phyloP scores from a whole-genome alignment of 257 asterid species.

The Eustoma russellianum region DNA sequence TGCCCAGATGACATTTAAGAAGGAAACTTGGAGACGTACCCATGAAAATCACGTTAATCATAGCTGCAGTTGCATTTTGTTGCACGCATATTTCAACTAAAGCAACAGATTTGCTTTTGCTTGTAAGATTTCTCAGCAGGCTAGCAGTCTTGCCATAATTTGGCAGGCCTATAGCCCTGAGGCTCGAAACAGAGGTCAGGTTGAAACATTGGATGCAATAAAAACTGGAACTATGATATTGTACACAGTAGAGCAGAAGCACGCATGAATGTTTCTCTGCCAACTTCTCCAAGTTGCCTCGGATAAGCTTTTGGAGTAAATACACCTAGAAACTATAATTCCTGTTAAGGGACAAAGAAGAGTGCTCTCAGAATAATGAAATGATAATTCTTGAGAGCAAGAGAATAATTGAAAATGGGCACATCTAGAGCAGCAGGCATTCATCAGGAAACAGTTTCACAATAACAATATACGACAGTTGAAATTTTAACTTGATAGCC shows the following conservation, averaged over 20 bases:
- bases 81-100: background rate
- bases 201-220: background rate
- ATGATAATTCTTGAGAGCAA: background rate
- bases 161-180: background rate
- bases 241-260: too few relatives aligned
- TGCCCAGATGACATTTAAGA: too few relatives aligned
- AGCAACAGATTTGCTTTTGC: background rate
- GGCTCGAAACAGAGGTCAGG: background rate
- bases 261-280: background rate
- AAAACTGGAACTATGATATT: background rate
- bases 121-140: too few relatives aligned
- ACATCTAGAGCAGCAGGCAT: background rate
- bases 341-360: conserved; percentile 12
- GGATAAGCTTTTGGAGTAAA: background rate
- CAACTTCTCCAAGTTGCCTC: background rate
- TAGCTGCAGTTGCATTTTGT: background rate
- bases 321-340: conserved; percentile 12
- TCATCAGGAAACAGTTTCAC: background rate
- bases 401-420: background rate
- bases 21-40: too few relatives aligned
- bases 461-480: too few relatives aligned
- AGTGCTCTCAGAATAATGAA: background rate
- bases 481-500: too few relatives aligned
- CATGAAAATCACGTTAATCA: too few relatives aligned
- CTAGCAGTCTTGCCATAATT: background rate